phyloP scores from a whole-genome alignment of 2,329 filamentous ascomycete genomes.

The Paramyrothecium sp. region DNA sequence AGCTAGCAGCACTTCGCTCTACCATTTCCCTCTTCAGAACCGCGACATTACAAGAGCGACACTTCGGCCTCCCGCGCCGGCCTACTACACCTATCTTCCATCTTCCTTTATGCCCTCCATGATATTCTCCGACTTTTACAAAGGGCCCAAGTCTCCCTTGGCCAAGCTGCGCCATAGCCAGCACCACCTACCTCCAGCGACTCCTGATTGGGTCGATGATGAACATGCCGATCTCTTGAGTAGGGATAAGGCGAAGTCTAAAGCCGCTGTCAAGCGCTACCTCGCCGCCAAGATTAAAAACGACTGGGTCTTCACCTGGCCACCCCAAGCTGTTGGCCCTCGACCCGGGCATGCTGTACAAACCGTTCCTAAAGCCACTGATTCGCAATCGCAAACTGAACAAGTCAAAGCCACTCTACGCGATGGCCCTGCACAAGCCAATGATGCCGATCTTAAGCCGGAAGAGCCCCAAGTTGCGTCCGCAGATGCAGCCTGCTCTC shows the following conservation, averaged over 20 bases:
- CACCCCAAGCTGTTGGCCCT: constrained; percentile 26
- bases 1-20: no score
- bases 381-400: not conserved
- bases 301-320: constrained; percentile 63
- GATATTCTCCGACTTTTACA: constrained; percentile 61
- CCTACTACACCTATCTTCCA: no score
- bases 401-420: not conserved
- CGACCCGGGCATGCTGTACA: not conserved
- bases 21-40: no score
- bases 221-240: constrained; percentile 61
- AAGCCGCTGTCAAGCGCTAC: constrained; percentile 59
- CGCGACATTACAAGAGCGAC: no score
- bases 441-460: not conserved
- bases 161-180: constrained; percentile 46
- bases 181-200: constrained; percentile 22
- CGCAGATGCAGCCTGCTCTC: constrained; percentile 5
- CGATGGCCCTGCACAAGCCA: not conserved
- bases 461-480: no score
- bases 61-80: no score
- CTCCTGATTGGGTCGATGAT: constrained; percentile 38
- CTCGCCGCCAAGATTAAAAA: constrained; percentile 52
- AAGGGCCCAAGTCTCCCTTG: constrained; percentile 51
- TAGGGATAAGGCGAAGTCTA: constrained; percentile 61
- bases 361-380: not conserved
- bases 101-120: constrained; percentile 28